Evolutionary conservation across 345 rosid genomes (phyloP).

Genomic region (Abelmoschus esculentus): DNA sequence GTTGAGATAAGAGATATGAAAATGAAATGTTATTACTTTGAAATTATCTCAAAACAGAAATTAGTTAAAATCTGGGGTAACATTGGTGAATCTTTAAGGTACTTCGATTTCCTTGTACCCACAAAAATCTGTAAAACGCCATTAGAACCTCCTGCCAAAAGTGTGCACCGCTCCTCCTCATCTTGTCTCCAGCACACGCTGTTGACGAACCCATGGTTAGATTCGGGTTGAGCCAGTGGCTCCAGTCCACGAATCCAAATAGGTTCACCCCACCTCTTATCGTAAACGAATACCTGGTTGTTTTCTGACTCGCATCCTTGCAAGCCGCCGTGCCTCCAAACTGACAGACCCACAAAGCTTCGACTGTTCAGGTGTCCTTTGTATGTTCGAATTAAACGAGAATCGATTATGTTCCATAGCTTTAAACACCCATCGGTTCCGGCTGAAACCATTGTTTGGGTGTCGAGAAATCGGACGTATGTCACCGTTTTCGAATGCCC

Average conservation of each 20-base stretch:
- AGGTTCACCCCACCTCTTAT: slow-evolving; percentile 71
- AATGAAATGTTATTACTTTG: neutral
- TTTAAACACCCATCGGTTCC: slow-evolving; percentile 69
- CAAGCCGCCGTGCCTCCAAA: slow-evolving; percentile 64
- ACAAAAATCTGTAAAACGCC: slow-evolving; percentile 53
- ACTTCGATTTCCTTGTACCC: slow-evolving; percentile 30
- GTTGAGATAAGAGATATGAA: neutral
- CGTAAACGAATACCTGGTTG: slow-evolving; percentile 65
- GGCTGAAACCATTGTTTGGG: slow-evolving; percentile 37
- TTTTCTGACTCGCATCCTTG: slow-evolving; percentile 74
- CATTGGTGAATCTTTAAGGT: no score
- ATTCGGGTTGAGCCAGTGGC: slow-evolving; percentile 13
- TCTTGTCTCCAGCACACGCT: slow-evolving; percentile 81
- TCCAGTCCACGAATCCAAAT: slow-evolving; percentile 54
- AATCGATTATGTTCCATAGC: slow-evolving; percentile 41
- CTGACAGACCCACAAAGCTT: slow-evolving; percentile 76
- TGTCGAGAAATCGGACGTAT: slow-evolving; percentile 47
- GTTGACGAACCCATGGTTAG: slow-evolving; percentile 43
- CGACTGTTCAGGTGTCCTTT: slow-evolving; percentile 60
- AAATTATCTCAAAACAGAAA: no score
- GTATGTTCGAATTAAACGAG: slow-evolving; percentile 39
- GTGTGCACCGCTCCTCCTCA: slow-evolving; percentile 45
- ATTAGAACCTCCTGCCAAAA: slow-evolving; percentile 77
- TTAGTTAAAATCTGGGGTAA: no score
- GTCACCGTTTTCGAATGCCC: slow-evolving; percentile 76